Percentiles rank a stretch among this genome's conserved stretches.
Evolutionary conservation across 1,284 basidiomycete species (phyloP).

Genomic region (Ceratobasidium sp.): DNA sequence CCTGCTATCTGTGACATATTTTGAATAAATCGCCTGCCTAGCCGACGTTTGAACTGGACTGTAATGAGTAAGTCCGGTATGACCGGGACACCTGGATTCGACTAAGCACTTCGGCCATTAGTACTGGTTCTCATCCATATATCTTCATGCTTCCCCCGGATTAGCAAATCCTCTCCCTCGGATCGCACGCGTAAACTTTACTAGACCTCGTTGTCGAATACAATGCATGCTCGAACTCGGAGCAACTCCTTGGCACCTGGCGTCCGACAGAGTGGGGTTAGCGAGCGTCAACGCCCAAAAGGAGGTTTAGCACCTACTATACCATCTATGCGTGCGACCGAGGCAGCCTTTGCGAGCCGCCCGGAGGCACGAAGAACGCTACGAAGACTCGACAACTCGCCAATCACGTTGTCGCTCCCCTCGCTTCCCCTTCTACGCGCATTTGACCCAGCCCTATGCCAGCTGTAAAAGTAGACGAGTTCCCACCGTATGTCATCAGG

Average conservation of each 20-base stretch:
- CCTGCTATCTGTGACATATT: not conserved
- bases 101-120: not conserved
- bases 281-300: not conserved
- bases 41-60: not conserved
- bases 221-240: not conserved
- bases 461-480: conserved; percentile 11
- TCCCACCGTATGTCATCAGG: conserved; percentile 42
- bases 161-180: not conserved
- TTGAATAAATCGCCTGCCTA: not conserved
- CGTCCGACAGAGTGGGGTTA: not conserved
- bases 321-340: not conserved
- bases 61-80: not conserved
- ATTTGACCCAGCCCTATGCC: not conserved
- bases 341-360: not conserved
- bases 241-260: not conserved
- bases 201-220: not conserved
- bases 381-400: conserved; percentile 22
- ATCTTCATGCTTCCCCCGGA: not conserved
- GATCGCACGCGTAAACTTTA: not conserved
- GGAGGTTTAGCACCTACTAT: not conserved
- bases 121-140: not conserved
- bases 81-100: not conserved
- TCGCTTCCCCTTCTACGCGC: not conserved
- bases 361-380: not conserved
- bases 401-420: not conserved